phyloP scores from a whole-genome alignment of 768 basidiomycete species.

The Holtermannia corniformis region DNA sequence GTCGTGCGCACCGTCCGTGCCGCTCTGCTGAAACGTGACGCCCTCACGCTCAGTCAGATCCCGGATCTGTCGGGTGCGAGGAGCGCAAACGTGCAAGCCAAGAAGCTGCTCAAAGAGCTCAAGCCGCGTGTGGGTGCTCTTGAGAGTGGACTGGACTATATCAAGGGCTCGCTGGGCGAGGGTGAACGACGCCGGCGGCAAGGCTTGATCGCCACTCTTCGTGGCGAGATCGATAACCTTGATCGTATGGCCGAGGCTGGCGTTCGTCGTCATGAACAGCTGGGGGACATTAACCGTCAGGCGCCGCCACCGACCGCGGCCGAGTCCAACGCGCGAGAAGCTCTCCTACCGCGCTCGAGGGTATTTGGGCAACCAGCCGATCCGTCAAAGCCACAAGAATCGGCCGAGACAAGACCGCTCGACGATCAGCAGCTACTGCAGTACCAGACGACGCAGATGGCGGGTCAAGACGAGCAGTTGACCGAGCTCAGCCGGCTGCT shows the following conservation, averaged over 20 bases:
- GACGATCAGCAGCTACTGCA: constrained; percentile 72
- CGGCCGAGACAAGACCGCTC: constrained; percentile 73
- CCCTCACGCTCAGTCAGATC: constrained; percentile 53
- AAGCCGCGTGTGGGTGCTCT: constrained; percentile 57
- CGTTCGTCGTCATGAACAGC: constrained; percentile 38
- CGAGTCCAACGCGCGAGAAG: constrained; percentile 32
- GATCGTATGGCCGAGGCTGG: constrained; percentile 72
- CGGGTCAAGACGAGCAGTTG: constrained; percentile 75
- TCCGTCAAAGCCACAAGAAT: constrained; percentile 56
- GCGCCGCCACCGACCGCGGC: constrained; percentile 5
- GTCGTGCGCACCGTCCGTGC: constrained; percentile 73
- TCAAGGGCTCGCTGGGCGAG: constrained; percentile 62
- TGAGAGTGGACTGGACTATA: constrained; percentile 60
- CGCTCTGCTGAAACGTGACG: constrained; percentile 75
- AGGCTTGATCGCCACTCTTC: constrained; percentile 77
- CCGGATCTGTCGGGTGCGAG: constrained; percentile 67
- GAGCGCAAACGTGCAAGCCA: constrained; percentile 70
- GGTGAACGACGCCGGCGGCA: constrained; percentile 85
- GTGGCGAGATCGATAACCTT: constrained; percentile 84
- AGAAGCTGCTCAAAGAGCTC: constrained; percentile 42
- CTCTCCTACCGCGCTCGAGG: constrained; percentile 40
- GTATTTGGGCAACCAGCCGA: constrained; percentile 61
- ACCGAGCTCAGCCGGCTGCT: constrained; percentile 69
- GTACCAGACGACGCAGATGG: constrained; percentile 69
- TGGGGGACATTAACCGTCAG: constrained; percentile 2